Conservation (phyloP, 75 land plant genomes). For the Pinus albicaulis region DNA sequence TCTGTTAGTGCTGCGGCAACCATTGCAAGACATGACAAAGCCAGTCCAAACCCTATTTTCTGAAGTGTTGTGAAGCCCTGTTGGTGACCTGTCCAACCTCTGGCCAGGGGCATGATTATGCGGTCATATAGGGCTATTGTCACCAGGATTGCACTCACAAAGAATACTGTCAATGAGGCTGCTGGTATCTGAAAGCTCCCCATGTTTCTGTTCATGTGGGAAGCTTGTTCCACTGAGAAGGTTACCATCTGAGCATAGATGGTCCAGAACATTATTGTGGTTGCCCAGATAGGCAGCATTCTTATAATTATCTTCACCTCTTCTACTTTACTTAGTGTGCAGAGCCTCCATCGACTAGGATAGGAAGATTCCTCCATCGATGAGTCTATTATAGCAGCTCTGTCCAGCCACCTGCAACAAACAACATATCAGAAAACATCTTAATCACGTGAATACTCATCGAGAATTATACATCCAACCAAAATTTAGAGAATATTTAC, state of each 20-base stretch:
- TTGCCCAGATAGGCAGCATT: conserved; percentile 85
- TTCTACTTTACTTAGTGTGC: conserved; percentile 75
- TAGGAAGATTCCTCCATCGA: conserved; percentile 9
- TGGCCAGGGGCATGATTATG: conserved; percentile 39
- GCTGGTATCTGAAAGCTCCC: conserved; percentile 53
- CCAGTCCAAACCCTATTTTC: conserved; percentile 58
- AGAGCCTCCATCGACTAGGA: conserved; percentile 56
- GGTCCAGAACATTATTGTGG: conserved; percentile 87
- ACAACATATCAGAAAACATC: neutral
- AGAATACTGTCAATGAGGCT: conserved; percentile 43
- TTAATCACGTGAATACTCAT: neutral
- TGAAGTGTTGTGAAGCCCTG: conserved; percentile 58
- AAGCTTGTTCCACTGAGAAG: conserved; percentile 82
- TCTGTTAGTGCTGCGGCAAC: conserved; percentile 56
- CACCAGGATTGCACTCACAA: conserved; percentile 35
- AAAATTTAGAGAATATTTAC: too few species aligned
- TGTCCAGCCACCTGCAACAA: conserved; percentile 60
- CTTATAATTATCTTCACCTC: conserved; percentile 76
- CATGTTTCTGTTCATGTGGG: conserved; percentile 72
- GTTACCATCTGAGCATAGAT: conserved; percentile 91
- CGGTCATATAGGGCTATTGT: conserved; percentile 69
- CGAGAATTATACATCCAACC: neutral
- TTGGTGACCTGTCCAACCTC: conserved; percentile 28
- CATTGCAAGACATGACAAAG: conserved; percentile 54
- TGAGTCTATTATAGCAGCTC: conserved; percentile 38